Base-by-base conservation (phyloP, 176 grass and related monocot genomes). In the Aegilops speltoides region DNA sequence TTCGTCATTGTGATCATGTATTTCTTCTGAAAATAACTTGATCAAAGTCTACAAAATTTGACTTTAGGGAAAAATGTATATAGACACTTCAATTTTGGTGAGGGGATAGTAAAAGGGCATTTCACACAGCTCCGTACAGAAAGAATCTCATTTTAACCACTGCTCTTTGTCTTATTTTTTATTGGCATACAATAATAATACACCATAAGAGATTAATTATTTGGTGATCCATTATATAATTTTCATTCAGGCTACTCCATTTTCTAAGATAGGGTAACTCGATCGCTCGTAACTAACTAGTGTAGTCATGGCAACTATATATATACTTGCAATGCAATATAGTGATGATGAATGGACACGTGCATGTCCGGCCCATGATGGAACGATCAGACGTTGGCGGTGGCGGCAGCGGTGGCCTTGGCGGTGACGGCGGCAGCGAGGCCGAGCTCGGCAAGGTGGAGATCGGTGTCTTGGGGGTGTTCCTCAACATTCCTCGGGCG, bases 401-500 rank as follows among this genome's bases (percentile, higher is more conserved):
- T 57, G 19, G 54, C 54, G 16, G 54, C 54, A 57, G 19, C 54
- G 54, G 54, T 57, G 17, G 54, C 54, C 5, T 8, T 8, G 7
- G 54, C 54, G 54, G 54, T 57, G 54, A 57, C 54, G 2, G 8
- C 32, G 0, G n/a, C 1, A 4, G 20, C 22, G 5, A 94, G 84
- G 3, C 93, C 89, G 2, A 94, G 87, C 19, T 68, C 33, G 1
- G 20, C 31, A 14, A 92, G 85, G 50, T 92, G 87, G 26, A 86
- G 45, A 6, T 90, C 85, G 10, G 46, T 94, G 79, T 95, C 93
- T 31, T 76, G 46, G 0, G 93, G 93, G 85, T 90, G 85, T 1
- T 84, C 93, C 3, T 84, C 68, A 61, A 80, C 28, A 12, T 72
- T 19, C 84, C 84, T 90, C 0, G 77, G 67, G 4, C 88, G 71